Evolutionary conservation across 2,329 filamentous ascomycete species (phyloP).

Genomic region (Colletotrichum cordylinicola): DNA sequence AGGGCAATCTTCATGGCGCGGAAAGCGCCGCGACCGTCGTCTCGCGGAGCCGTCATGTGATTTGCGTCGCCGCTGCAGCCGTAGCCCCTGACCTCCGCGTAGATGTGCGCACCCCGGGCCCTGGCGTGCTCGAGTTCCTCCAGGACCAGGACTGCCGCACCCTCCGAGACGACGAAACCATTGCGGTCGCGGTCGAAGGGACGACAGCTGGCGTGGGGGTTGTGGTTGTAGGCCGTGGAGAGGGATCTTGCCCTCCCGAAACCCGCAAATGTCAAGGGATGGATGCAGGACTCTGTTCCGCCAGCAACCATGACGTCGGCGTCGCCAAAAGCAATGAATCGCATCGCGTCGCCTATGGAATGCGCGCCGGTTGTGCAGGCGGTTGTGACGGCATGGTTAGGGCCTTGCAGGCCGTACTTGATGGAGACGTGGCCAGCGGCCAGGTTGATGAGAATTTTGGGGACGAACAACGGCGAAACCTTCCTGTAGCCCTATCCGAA

Average conservation of each 20-base stretch:
- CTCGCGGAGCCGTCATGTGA: constrained; percentile 90
- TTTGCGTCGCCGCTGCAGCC: constrained; percentile 89
- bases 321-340: constrained; percentile 89
- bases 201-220: constrained; percentile 74
- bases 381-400: constrained; percentile 91
- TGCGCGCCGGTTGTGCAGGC: constrained; percentile 97
- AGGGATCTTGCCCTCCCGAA: constrained; percentile 89
- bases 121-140: constrained; percentile 92
- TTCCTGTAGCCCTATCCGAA: constrained; percentile 80
- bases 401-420: constrained; percentile 86
- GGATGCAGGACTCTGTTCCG: constrained; percentile 92
- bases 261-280: constrained; percentile 89
- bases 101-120: constrained; percentile 78
- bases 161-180: constrained; percentile 94
- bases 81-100: constrained; percentile 89
- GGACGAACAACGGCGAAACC: constrained; percentile 92
- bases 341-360: constrained; percentile 91
- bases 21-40: constrained; percentile 81
- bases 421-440: constrained; percentile 95
- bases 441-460: constrained; percentile 91
- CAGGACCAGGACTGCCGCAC: constrained; percentile 84
- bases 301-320: constrained; percentile 97
- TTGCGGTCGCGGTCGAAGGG: constrained; percentile 83
- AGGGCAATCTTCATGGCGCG: constrained; percentile 87
- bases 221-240: constrained; percentile 79